Percentiles rank a stretch among this genome's conserved stretches.
These are phyloP conservation scores for Fusarium sp. DNA, from an alignment of 2,329 filamentous ascomycete genomes.

Conservation along the genomic window DNA sequence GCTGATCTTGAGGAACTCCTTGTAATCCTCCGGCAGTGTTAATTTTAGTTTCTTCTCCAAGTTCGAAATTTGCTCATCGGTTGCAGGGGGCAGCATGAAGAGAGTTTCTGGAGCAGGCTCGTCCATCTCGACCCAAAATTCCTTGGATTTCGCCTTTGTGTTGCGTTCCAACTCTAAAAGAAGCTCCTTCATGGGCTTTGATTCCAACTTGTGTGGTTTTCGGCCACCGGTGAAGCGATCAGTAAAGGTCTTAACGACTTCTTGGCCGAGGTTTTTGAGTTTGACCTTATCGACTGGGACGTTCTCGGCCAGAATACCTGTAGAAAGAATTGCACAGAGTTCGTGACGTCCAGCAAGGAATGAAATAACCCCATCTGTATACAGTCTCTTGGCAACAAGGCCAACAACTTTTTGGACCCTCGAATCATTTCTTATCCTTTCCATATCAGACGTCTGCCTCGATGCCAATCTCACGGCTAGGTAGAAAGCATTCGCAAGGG, in stretches of 20 bases:
- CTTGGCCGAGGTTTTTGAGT: conserved; percentile 9
- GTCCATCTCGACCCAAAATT: conserved; percentile 4
- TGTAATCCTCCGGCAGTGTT: conserved; percentile 32
- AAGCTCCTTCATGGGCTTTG: conserved; percentile 20
- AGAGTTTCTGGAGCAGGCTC: conserved; percentile 27
- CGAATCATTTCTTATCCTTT: conserved; percentile 13
- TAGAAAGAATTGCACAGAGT: conserved; percentile 24
- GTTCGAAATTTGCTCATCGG: conserved; percentile 27
- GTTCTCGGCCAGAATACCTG: conserved; percentile 27
- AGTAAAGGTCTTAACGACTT: conserved; percentile 20
- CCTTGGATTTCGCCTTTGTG: conserved; percentile 18
- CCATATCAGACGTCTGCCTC: conserved; percentile 4
- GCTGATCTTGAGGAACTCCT: conserved; percentile 36
- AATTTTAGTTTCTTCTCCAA: conserved; percentile 26
- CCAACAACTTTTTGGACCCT: conserved; percentile 29
- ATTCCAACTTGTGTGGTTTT: conserved; percentile 9
- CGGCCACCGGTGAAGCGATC: conserved; percentile 27
- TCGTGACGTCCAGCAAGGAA: conserved; percentile 14
- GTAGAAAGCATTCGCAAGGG: conserved; percentile 14
- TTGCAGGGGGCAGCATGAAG: conserved; percentile 31
- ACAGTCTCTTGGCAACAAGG: conserved; percentile 5
- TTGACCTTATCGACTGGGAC: conserved; percentile 25
- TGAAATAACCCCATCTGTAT: background rate
- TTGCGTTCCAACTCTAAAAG: conserved; percentile 21
- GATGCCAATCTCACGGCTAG: conserved; percentile 21